A percentile compares a stretch with the other conserved stretches of the same genome.
phyloP scores from a whole-genome alignment of 345 rosid species.

The Eucalyptus victrix region DNA sequence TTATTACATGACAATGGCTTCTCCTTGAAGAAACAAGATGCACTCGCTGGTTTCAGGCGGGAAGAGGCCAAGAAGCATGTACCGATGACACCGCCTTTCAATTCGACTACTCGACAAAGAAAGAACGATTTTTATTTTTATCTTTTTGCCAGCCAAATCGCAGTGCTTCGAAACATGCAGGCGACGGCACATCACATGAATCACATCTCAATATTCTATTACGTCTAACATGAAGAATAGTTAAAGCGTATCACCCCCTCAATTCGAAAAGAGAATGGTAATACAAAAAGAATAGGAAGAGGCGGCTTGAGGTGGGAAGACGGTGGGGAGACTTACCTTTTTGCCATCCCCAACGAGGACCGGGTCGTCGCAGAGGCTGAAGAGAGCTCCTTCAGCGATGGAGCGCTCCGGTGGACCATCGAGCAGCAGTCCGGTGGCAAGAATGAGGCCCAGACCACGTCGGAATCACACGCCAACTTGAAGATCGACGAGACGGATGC shows the following conservation, averaged over 20 bases:
- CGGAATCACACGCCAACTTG: not conserved
- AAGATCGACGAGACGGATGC: not conserved
- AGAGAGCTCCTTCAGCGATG: conserved; percentile 6
- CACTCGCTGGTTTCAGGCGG: too few relatives aligned
- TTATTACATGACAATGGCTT: not conserved
- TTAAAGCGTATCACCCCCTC: not conserved
- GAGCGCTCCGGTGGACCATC: not conserved
- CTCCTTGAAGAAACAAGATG: too few relatives aligned
- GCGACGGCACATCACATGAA: not conserved
- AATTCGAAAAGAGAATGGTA: not conserved
- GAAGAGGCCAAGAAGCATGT: not conserved
- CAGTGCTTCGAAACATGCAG: not conserved
- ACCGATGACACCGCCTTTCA: too few relatives aligned
- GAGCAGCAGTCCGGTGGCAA: not conserved
- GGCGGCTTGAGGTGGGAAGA: not conserved
- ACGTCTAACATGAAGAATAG: not conserved
- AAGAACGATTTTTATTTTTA: too few relatives aligned
- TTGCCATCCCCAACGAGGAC: conserved; percentile 15
- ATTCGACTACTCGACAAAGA: too few relatives aligned
- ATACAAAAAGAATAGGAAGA: not conserved
- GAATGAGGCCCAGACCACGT: not conserved
- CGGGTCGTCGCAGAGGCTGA: not conserved
- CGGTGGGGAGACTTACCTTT: not conserved
- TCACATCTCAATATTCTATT: not conserved
- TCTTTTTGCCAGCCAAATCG: too few relatives aligned